Evolutionary conservation across 1,284 basidiomycete species (phyloP), one percentile per base, ranked within the genome.

Genomic region (Ganoderma boninense): DNA sequence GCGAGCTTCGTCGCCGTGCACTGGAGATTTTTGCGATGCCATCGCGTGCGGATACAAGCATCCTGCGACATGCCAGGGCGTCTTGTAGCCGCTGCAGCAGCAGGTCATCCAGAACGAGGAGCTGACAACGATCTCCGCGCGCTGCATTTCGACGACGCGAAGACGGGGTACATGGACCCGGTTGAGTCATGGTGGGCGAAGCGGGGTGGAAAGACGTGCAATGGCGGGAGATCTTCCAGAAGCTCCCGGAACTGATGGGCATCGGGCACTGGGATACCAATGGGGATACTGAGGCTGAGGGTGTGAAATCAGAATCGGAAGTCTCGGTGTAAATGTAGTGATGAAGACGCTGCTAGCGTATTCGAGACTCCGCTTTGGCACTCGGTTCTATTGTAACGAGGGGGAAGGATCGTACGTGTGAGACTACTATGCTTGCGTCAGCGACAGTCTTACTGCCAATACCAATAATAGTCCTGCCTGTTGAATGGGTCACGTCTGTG

Each of bases 181-280:
- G 44, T 54, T 16, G 69, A 70, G 18, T 23, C 29, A 67, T 70
- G 69, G 40, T 70, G 46, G 56, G 62, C 10, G 40, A 54, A 54
- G 32, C 26, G 0, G 66, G 66, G 60, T 42, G 69, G 40, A 62
- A 59, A 32, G 49, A 60, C 56, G 69, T 65, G 62, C 59, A 65
- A 29, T 63, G 66, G 26, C 56, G 66, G 18, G 63, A 64, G 46
- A 54, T 70, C 3, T 70, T 70, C 65, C 54, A n/a, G 32, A 54
- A 49, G 40, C 26, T 70, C 35, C 69, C 69, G 8, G 57, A 43
- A 40, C 62, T 70, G 57, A 67, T 67, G 65, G 69, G 66, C 18
- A 59, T 70, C 4, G 57, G 67, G 42, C 35, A 60, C 10, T 67
- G 69, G 69, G 66, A 56, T 32, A 20, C 57, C 1, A 18, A 35